These are phyloP conservation scores for Pichia californica DNA, from an alignment of 805 yeast genomes.

Conservation along the genomic window DNA sequence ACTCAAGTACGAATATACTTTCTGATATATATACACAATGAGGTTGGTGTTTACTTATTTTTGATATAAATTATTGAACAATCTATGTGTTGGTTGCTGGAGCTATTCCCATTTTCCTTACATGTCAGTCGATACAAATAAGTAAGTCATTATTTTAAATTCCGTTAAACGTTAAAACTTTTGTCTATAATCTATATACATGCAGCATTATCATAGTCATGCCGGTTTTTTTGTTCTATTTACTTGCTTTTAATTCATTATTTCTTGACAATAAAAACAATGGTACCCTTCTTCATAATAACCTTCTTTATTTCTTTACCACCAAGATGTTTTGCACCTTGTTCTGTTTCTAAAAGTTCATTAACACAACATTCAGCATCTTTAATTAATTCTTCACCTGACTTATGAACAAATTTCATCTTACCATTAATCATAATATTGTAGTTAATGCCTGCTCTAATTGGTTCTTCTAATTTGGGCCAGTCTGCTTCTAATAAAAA, in stretches of 20 bases:
- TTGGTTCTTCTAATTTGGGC: constrained; percentile 46
- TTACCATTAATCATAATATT: constrained; percentile 73
- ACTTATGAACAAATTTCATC: constrained; percentile 40
- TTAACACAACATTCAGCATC: constrained; percentile 32
- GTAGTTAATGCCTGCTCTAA: constrained; percentile 36
- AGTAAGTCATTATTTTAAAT: too few relatives aligned
- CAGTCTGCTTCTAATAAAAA: constrained; percentile 56
- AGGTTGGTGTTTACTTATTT: too few relatives aligned
- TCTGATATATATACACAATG: too few relatives aligned
- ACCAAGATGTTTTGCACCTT: constrained; percentile 37
- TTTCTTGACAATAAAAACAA: constrained; percentile 19
- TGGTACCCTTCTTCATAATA: constrained; percentile 39
- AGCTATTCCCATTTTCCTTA: too few relatives aligned
- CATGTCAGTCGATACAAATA: too few relatives aligned
- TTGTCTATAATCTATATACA: constrained; percentile 4
- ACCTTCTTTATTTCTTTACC: constrained; percentile 42
- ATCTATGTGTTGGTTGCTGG: too few relatives aligned
- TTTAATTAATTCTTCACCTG: constrained; percentile 31
- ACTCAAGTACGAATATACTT: too few relatives aligned
- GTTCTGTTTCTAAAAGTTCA: constrained; percentile 28
- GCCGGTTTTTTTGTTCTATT: too few relatives aligned
- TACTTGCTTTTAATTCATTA: too few relatives aligned
- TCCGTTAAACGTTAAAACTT: too few relatives aligned
- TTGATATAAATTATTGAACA: too few relatives aligned
- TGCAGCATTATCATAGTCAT: too few relatives aligned